These are phyloP conservation scores for Arabidopsis suecica DNA, from an alignment of 345 rosid genomes.

Conservation along the genomic window DNA sequence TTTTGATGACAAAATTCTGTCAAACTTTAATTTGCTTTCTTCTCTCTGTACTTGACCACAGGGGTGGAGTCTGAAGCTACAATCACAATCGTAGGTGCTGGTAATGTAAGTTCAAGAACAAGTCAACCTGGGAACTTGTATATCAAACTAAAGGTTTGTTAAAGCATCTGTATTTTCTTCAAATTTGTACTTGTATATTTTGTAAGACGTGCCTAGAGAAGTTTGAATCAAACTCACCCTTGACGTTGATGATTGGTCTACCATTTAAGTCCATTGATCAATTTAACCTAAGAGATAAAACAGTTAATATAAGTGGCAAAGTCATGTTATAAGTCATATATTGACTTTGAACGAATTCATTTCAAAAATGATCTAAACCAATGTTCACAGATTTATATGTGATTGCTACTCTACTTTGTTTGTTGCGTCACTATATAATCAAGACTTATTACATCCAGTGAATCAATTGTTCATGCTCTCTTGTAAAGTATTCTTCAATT, in stretches of 20 bases:
- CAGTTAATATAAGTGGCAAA: background rate
- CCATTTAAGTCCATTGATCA: slow-evolving; percentile 13
- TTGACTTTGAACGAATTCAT: slow-evolving; percentile 1
- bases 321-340: slow-evolving; percentile 10
- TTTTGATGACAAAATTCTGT: slow-evolving; percentile 7
- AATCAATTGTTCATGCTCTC: slow-evolving; percentile 4
- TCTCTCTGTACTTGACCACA: slow-evolving; percentile 47
- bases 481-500: slow-evolving; percentile 3
- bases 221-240: slow-evolving; percentile 9
- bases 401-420: slow-evolving; percentile 26
- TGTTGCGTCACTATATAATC: slow-evolving; percentile 13
- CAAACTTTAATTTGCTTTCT: slow-evolving; percentile 8
- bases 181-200: slow-evolving; percentile 19
- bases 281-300: slow-evolving; percentile 21
- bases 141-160: slow-evolving; percentile 76
- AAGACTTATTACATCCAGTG: slow-evolving; percentile 6
- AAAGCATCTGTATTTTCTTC: slow-evolving; percentile 20
- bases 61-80: slow-evolving; percentile 92
- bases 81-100: slow-evolving; percentile 71
- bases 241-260: slow-evolving; percentile 26
- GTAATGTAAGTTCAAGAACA: slow-evolving; percentile 64
- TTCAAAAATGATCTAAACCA: background rate
- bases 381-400: slow-evolving; percentile 19
- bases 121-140: slow-evolving; percentile 71
- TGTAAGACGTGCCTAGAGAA: slow-evolving; percentile 14